Conservation (phyloP, 345 rosid genomes). For the Excoecaria agallocha region DNA sequence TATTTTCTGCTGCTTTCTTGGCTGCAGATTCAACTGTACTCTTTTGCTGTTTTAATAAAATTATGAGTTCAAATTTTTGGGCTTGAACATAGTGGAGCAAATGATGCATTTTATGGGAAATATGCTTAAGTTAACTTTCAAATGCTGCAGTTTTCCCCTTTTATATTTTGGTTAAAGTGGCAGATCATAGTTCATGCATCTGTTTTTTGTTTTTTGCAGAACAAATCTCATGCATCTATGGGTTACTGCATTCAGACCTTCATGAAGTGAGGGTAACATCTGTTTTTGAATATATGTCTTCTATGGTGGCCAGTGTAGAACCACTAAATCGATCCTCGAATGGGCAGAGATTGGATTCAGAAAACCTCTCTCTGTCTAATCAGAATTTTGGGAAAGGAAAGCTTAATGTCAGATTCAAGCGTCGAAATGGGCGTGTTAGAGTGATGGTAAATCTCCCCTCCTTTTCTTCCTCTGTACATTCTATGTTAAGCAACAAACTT, state of each 20-base stretch:
- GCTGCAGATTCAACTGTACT: neutral
- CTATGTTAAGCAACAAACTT: conserved; percentile 11
- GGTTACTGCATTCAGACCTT: conserved; percentile 79
- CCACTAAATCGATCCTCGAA: conserved; percentile 41
- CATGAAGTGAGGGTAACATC: conserved; percentile 55
- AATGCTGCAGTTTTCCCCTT: conserved; percentile 14
- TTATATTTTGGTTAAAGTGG: conserved; percentile 20
- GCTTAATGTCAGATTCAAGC: conserved; percentile 68
- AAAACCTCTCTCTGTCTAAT: conserved; percentile 43
- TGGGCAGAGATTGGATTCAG: conserved; percentile 46
- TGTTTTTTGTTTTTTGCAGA: conserved; percentile 28
- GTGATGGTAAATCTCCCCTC: conserved; percentile 45
- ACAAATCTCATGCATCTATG: conserved; percentile 59
- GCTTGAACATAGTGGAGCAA: neutral
- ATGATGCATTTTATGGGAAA: neutral
- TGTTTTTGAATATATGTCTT: conserved; percentile 71
- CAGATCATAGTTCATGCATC: conserved; percentile 61
- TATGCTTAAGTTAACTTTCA: neutral
- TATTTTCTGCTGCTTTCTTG: neutral
- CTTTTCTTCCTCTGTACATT: neutral
- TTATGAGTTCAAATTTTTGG: neutral
- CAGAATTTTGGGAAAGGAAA: conserved; percentile 55
- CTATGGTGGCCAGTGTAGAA: conserved; percentile 64
- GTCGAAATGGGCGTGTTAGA: conserved; percentile 82
- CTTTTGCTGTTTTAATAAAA: conserved; percentile 5